Conservation (phyloP, 163 green algal species). For the Chloromonas sp. region DNA sequence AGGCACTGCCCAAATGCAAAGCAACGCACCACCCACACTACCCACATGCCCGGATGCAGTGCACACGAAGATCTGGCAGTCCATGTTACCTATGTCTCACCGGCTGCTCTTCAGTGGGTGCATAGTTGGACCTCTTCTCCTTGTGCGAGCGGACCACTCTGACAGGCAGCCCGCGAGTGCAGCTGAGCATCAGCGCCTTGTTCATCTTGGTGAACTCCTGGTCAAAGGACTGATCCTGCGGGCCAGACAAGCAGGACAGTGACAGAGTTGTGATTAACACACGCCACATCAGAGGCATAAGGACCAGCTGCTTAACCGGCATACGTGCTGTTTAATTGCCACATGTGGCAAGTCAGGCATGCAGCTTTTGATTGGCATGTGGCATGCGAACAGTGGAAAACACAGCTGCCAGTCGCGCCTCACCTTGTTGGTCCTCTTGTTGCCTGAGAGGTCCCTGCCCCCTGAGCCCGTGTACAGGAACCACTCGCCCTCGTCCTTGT, state of each 20-base stretch:
- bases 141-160: slow-evolving; percentile 81
- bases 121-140: slow-evolving; percentile 91
- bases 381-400: slow-evolving; percentile 1
- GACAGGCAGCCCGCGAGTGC: slow-evolving; percentile 79
- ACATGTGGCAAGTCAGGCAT: too few relatives aligned
- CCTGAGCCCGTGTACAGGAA: slow-evolving; percentile 96
- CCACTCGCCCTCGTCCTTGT: slow-evolving; percentile 91
- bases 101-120: slow-evolving; percentile 48
- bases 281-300: neutral
- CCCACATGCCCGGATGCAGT: too few relatives aligned
- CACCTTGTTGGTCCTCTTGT: slow-evolving; percentile 94
- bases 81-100: neutral
- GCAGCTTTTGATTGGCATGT: neutral
- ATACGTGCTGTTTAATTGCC: too few relatives aligned
- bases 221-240: slow-evolving; percentile 74
- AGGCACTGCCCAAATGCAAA: too few relatives aligned
- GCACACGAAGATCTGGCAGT: too few relatives aligned
- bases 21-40: too few relatives aligned
- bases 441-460: slow-evolving; percentile 88
- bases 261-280: neutral
- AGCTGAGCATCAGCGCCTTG: slow-evolving; percentile 82
- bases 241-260: neutral
- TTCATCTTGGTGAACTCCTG: slow-evolving; percentile 89
- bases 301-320: too few relatives aligned
- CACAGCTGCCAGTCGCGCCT: neutral